These are phyloP conservation scores for Furcasterigmium furcatum DNA, from an alignment of 2,329 filamentous ascomycete genomes.

Conservation along the genomic window DNA sequence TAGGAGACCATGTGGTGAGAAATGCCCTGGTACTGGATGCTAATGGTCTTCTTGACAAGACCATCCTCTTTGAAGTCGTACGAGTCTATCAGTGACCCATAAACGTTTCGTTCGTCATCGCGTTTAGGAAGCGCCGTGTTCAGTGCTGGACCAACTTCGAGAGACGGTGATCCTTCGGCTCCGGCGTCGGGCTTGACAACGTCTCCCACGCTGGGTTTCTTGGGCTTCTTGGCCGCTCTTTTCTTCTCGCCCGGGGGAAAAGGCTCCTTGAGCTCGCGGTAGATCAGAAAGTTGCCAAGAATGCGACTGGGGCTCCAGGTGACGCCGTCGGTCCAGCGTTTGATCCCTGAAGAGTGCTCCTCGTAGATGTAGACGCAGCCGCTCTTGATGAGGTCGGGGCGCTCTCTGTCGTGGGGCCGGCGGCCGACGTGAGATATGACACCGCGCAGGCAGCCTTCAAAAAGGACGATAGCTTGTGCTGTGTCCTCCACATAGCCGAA, in stretches of 20 bases:
- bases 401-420: slow-evolving; percentile 82
- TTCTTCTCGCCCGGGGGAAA: slow-evolving; percentile 85
- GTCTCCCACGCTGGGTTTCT: slow-evolving; percentile 26
- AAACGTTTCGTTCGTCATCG: background rate
- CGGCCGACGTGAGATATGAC: slow-evolving; percentile 72
- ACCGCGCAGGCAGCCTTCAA: slow-evolving; percentile 75
- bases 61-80: slow-evolving; percentile 83
- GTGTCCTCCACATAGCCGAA: slow-evolving; percentile 66
- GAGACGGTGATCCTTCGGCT: too few relatives aligned
- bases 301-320: slow-evolving; percentile 90
- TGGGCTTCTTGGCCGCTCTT: slow-evolving; percentile 70
- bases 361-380: slow-evolving; percentile 91
- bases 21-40: slow-evolving; percentile 69
- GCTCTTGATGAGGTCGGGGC: slow-evolving; percentile 72
- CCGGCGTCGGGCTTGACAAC: background rate
- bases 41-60: slow-evolving; percentile 91
- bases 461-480: slow-evolving; percentile 73
- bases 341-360: slow-evolving; percentile 85
- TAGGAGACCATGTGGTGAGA: slow-evolving; percentile 87
- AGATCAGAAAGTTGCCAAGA: slow-evolving; percentile 80
- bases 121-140: background rate
- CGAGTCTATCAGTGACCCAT: slow-evolving; percentile 74
- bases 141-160: too few relatives aligned
- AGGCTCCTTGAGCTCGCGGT: slow-evolving; percentile 74
- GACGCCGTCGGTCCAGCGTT: slow-evolving; percentile 89